phyloP scores from a whole-genome alignment of 345 rosid species.

The Aquilaria yunnanensis region DNA sequence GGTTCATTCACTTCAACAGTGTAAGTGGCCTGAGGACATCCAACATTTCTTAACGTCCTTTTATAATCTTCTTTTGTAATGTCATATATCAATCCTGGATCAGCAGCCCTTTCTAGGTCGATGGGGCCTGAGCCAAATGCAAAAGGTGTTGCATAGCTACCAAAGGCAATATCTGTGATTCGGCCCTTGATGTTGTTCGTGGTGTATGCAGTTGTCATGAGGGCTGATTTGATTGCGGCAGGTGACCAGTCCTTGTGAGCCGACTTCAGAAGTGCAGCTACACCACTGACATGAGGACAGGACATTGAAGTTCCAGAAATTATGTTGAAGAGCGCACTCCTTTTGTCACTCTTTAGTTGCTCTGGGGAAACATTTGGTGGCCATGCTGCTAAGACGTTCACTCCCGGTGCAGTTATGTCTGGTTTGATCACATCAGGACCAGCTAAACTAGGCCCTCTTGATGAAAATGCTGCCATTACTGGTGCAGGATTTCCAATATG shows the following conservation, averaged over 20 bases:
- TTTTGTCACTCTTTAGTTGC: slow-evolving; percentile 10
- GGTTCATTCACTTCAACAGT: slow-evolving; percentile 6
- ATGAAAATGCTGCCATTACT: slow-evolving; percentile 19
- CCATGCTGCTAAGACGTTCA: slow-evolving; percentile 27
- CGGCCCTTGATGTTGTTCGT: background rate
- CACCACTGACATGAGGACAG: slow-evolving; percentile 24
- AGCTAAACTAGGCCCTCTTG: slow-evolving; percentile 23
- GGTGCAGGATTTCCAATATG: slow-evolving; percentile 16
- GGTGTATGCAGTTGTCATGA: slow-evolving; percentile 24
- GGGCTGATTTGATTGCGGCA: slow-evolving; percentile 26
- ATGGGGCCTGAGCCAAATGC: slow-evolving; percentile 12
- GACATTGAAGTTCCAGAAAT: slow-evolving; percentile 31
- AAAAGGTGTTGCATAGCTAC: slow-evolving; percentile 1
- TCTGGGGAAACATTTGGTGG: slow-evolving; percentile 12
- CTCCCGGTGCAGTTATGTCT: slow-evolving; percentile 25
- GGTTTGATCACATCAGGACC: slow-evolving; percentile 26
- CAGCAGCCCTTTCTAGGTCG: slow-evolving; percentile 3
- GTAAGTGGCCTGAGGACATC: background rate
- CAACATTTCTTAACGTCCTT: slow-evolving; percentile 11
- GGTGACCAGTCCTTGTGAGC: slow-evolving; percentile 26
- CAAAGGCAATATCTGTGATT: background rate
- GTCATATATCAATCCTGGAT: slow-evolving; percentile 14
- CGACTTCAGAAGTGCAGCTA: slow-evolving; percentile 25
- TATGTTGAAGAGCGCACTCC: slow-evolving; percentile 17
- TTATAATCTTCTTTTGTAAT: slow-evolving; percentile 10